A percentile compares a stretch with the other conserved stretches of the same genome.
phyloP scores from a whole-genome alignment of 2,329 filamentous ascomycete genomes.

The Verticillium tricorpus region DNA sequence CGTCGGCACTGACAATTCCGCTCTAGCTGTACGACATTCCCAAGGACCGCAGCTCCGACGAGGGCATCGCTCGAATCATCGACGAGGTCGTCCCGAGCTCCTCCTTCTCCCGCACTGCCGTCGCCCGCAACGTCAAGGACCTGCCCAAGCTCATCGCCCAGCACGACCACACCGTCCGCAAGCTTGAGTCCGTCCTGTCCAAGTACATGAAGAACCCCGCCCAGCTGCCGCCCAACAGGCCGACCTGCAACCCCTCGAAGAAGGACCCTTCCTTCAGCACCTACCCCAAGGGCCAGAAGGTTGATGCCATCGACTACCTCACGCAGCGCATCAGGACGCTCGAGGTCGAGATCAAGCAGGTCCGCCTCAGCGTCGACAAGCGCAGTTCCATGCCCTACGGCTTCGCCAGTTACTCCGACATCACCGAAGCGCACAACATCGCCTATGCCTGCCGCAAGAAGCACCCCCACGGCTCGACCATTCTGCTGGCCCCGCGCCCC shows the following conservation, averaged over 20 bases:
- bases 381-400: conserved; percentile 87
- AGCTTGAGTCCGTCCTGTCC: conserved; percentile 78
- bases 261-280: conserved; percentile 65
- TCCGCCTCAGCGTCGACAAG: conserved; percentile 76
- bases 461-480: conserved; percentile 71
- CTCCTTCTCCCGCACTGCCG: conserved; percentile 72
- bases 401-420: conserved; percentile 89
- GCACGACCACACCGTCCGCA: conserved; percentile 74
- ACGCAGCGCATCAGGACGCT: conserved; percentile 79
- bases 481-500: conserved; percentile 77
- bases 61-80: conserved; percentile 80
- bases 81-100: conserved; percentile 75
- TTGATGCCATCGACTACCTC: conserved; percentile 93
- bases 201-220: conserved; percentile 88
- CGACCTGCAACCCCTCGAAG: conserved; percentile 74
- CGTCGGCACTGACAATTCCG: conserved; percentile 10
- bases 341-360: conserved; percentile 79
- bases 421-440: conserved; percentile 81
- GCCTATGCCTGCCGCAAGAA: conserved; percentile 79
- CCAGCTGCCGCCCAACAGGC: conserved; percentile 70
- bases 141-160: conserved; percentile 80
- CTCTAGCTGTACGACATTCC: conserved; percentile 78
- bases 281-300: conserved; percentile 65
- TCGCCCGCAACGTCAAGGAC: conserved; percentile 89
- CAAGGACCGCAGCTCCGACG: conserved; percentile 70